These are phyloP conservation scores for Jacaranda copaia DNA, from an alignment of 257 asterid species.

Conservation along the genomic window DNA sequence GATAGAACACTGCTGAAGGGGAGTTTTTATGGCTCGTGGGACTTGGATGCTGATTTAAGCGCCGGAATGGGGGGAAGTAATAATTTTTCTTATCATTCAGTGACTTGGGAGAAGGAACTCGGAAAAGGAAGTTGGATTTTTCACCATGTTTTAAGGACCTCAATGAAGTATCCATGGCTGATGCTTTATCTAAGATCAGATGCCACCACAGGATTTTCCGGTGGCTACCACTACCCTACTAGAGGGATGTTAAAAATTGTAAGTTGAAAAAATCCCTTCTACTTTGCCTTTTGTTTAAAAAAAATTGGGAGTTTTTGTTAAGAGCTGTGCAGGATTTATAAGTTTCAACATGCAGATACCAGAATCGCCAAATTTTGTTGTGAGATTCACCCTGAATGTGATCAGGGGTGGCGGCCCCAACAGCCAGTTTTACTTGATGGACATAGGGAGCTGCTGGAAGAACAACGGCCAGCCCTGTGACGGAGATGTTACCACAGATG, in stretches of 20 bases:
- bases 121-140: slow-evolving; percentile 83
- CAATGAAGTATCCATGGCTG: slow-evolving; percentile 82
- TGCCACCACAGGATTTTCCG: slow-evolving; percentile 74
- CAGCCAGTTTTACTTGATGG: slow-evolving; percentile 83
- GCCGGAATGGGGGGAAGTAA: slow-evolving; percentile 35
- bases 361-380: slow-evolving; percentile 80
- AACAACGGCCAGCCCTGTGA: slow-evolving; percentile 76
- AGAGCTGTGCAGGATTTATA: neutral
- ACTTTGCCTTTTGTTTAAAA: no score
- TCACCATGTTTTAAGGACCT: slow-evolving; percentile 72
- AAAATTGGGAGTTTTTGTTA: no score
- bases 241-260: slow-evolving; percentile 86
- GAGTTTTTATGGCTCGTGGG: slow-evolving; percentile 79
- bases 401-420: slow-evolving; percentile 70
- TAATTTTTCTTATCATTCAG: slow-evolving; percentile 62
- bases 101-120: slow-evolving; percentile 77
- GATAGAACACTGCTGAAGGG: slow-evolving; percentile 58
- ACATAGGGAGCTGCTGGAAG: slow-evolving; percentile 98
- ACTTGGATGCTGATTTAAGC: slow-evolving; percentile 50
- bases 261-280: slow-evolving; percentile 33
- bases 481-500: slow-evolving; percentile 82
- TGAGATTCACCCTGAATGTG: slow-evolving; percentile 72
- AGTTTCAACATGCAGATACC: slow-evolving; percentile 59
- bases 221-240: slow-evolving; percentile 85
- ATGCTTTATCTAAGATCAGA: slow-evolving; percentile 91